Evolutionary conservation across 2,329 filamentous ascomycete species (phyloP).

Genomic region (Beauveria australis): DNA sequence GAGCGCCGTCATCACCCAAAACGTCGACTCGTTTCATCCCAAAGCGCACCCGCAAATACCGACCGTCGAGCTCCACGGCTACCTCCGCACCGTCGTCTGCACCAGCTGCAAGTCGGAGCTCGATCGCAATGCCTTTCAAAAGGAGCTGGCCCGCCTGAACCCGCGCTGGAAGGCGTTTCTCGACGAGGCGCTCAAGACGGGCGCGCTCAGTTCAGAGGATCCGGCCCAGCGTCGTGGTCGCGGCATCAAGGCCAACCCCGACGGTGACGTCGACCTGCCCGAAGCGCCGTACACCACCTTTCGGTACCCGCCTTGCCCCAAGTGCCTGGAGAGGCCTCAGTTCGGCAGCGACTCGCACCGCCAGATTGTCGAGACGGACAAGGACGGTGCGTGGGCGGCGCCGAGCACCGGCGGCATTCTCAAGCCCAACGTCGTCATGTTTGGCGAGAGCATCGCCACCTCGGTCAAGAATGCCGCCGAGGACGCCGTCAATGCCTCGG

Average conservation of each 20-base stretch:
- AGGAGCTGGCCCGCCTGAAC: conserved; percentile 68
- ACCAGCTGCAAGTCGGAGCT: conserved; percentile 67
- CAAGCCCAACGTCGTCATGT: conserved; percentile 94
- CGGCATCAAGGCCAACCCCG: conserved; percentile 79
- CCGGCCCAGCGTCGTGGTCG: conserved; percentile 57
- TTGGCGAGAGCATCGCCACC: conserved; percentile 75
- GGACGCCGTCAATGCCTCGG: conserved; percentile 66
- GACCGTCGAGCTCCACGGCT: conserved; percentile 86
- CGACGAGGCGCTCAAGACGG: conserved; percentile 59
- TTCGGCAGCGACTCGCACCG: conserved; percentile 43
- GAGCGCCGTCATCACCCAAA: conserved; percentile 79
- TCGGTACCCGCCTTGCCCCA: conserved; percentile 81
- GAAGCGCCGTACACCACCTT: conserved; percentile 84
- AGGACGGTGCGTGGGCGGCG: conserved; percentile 68
- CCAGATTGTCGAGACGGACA: conserved; percentile 59
- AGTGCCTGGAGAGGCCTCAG: conserved; percentile 61
- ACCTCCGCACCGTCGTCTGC: conserved; percentile 74
- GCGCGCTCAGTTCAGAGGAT: conserved; percentile 71
- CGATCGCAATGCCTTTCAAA: conserved; percentile 66
- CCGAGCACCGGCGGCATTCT: conserved; percentile 67
- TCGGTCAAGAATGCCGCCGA: conserved; percentile 70
- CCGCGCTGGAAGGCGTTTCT: conserved; percentile 79
- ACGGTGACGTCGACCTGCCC: conserved; percentile 88
- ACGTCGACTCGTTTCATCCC: conserved; percentile 91
- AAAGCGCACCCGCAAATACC: conserved; percentile 64